Base-by-base conservation (phyloP, 768 basidiomycete genomes). In the Amylocystis lapponica region DNA sequence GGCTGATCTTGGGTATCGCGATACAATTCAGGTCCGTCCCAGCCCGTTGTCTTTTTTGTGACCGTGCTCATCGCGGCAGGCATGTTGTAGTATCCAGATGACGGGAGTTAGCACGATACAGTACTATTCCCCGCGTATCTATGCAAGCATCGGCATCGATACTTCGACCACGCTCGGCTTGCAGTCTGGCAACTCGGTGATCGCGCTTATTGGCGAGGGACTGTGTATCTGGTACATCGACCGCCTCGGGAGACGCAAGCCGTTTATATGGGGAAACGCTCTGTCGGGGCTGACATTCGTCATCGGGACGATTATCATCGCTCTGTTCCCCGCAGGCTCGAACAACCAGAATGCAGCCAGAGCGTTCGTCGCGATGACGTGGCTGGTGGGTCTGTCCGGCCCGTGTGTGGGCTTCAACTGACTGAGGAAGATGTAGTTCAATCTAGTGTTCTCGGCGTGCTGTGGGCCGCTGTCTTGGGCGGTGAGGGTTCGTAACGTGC, bases 1-100 rank as follows among this genome's bases (percentile, higher is more conserved):
- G 74, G 9, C 55, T 75, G 1, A 54, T 65, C 29, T 64, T 76
- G 13, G 74, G 74, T 21, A 58, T 59, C 9, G 23, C 41, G 39
- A 57, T 64, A n/a, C 35, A 52, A 25, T 58, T 57, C 46, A 49
- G 47, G 50, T 50, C 22, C 14, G 45, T 17, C 19, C 3, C 25
- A 32, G 14, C 45, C 42, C 45, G 56, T 56, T 41, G 29, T 30
- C n/a, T 30, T 30, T 26, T 12, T 21, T 20, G 48, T 25, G 39
- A 50, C 25, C 46, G 47, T 33, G 50, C 53, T 9, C 33, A 54
- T 68, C 66, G 46, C 50, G n/a, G n/a, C n/a, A n/a, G n/a, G n/a
- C n/a, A n/a, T 73, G 31, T 58, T 74, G 2, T 72, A 79, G 54
- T 6, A 75, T 78, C 8, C 78, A 81, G 50, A 78, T 78, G 74